These are phyloP conservation scores for Paecilomyces sp. DNA, from an alignment of 2,329 filamentous ascomycete genomes.

Conservation along the genomic window DNA sequence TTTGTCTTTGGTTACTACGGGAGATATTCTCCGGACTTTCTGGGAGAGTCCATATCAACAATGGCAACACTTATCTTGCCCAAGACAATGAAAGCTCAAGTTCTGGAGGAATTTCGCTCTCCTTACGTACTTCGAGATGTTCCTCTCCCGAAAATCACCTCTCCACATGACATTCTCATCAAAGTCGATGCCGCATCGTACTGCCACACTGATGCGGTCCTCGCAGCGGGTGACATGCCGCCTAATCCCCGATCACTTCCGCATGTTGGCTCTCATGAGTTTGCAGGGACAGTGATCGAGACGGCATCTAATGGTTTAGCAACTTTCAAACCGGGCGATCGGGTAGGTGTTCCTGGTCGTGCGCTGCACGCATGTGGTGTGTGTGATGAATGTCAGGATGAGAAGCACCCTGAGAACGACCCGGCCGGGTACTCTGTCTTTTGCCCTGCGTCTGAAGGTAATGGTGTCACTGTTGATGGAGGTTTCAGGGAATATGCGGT, in stretches of 20 bases:
- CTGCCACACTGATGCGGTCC: constrained; percentile 38
- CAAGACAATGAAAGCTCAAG: constrained; percentile 12
- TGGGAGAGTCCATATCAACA: neutral
- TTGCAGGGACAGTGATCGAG: constrained; percentile 38
- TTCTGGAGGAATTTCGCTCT: constrained; percentile 12
- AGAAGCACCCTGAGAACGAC: constrained; percentile 6
- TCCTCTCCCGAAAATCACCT: constrained; percentile 32
- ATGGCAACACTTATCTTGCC: constrained; percentile 1
- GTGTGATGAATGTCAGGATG: constrained; percentile 12
- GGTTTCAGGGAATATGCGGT: constrained; percentile 17
- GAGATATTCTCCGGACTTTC: neutral
- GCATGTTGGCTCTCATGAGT: constrained; percentile 41
- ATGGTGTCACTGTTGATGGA: constrained; percentile 9
- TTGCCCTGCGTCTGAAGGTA: constrained; percentile 5
- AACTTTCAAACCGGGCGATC: constrained; percentile 5
- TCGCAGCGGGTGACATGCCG: constrained; percentile 27
- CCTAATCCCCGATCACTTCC: constrained; percentile 32
- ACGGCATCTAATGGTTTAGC: neutral
- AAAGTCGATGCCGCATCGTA: constrained; percentile 42
- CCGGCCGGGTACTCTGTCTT: constrained; percentile 6
- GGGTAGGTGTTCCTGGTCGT: constrained; percentile 4
- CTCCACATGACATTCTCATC: constrained; percentile 38
- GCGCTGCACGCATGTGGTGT: constrained; percentile 7
- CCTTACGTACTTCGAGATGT: constrained; percentile 13
- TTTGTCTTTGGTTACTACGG: neutral